Conservation (phyloP, 305 asterid genomes). For the Fraxinus paxiana region DNA sequence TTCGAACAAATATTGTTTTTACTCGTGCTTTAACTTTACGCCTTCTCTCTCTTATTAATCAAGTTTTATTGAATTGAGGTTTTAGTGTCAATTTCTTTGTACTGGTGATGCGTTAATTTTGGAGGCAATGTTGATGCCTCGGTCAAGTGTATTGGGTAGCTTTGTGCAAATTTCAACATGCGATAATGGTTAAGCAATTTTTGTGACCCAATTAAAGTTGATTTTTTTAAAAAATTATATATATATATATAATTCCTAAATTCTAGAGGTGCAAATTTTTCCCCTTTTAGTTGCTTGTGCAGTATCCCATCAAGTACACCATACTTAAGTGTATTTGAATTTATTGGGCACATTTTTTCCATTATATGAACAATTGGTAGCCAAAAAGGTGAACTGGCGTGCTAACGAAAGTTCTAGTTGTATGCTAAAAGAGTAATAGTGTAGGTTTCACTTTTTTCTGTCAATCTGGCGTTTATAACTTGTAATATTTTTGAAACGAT, state of each 20-base stretch:
- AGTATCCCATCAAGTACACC: not conserved
- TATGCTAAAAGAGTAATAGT: not conserved
- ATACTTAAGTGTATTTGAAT: not conserved
- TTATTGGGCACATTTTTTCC: constrained; percentile 1
- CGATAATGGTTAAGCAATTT: constrained; percentile 13
- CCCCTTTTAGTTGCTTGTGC: not conserved
- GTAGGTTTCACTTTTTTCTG: not conserved
- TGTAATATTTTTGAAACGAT: not conserved
- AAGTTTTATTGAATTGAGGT: constrained; percentile 15
- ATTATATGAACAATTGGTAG: constrained; percentile 3
- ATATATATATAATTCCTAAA: constrained; percentile 1
- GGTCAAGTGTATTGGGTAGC: constrained; percentile 5
- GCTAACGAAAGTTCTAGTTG: not conserved
- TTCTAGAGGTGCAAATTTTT: not conserved
- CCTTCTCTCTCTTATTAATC: constrained; percentile 25
- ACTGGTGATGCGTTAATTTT: constrained; percentile 5
- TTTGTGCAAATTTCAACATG: not conserved
- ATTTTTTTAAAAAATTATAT: no score
- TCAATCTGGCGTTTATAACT: not conserved
- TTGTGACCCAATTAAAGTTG: no score
- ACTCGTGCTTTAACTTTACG: constrained; percentile 19
- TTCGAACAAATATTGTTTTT: constrained; percentile 1
- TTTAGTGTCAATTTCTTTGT: constrained; percentile 12
- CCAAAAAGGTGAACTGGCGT: no score
- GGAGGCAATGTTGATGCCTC: constrained; percentile 28